Evolutionary conservation across 352 stramenopile genomes (phyloP).

Genomic region (Pythium aquatile): DNA sequence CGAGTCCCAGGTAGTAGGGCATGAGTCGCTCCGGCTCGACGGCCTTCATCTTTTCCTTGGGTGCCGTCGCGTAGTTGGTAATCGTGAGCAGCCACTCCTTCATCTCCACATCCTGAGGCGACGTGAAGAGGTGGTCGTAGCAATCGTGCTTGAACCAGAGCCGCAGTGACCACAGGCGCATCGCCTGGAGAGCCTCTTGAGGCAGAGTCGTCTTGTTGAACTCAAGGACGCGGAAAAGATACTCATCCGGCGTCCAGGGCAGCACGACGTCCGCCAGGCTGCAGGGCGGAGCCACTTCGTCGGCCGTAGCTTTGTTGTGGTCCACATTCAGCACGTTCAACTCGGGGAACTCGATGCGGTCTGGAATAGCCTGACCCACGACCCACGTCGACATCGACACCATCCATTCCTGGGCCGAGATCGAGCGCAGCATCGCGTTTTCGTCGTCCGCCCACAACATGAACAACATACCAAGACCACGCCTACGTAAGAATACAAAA

Average conservation of each 20-base stretch:
- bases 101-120: slow-evolving; percentile 45
- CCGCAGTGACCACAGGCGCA: slow-evolving; percentile 79
- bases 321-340: slow-evolving; percentile 69
- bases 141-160: slow-evolving; percentile 59
- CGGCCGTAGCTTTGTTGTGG: slow-evolving; percentile 31
- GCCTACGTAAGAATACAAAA: slow-evolving; percentile 27
- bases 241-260: slow-evolving; percentile 81
- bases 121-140: slow-evolving; percentile 45
- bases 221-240: slow-evolving; percentile 65
- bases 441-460: slow-evolving; percentile 75
- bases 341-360: slow-evolving; percentile 53
- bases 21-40: slow-evolving; percentile 41
- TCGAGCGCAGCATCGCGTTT: slow-evolving; percentile 55
- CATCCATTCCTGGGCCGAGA: slow-evolving; percentile 77
- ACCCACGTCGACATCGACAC: slow-evolving; percentile 62
- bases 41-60: slow-evolving; percentile 41
- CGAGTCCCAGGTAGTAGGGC: slow-evolving; percentile 65
- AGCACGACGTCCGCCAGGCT: slow-evolving; percentile 45
- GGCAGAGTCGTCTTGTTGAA: slow-evolving; percentile 63
- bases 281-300: neutral
- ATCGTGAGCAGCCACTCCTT: slow-evolving; percentile 72
- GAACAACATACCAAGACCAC: slow-evolving; percentile 72
- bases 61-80: slow-evolving; percentile 32
- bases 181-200: slow-evolving; percentile 51
- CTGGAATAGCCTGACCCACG: slow-evolving; percentile 53